phyloP scores from a whole-genome alignment of 331 rosid genomes.

The Erythrophleum ivorense region DNA sequence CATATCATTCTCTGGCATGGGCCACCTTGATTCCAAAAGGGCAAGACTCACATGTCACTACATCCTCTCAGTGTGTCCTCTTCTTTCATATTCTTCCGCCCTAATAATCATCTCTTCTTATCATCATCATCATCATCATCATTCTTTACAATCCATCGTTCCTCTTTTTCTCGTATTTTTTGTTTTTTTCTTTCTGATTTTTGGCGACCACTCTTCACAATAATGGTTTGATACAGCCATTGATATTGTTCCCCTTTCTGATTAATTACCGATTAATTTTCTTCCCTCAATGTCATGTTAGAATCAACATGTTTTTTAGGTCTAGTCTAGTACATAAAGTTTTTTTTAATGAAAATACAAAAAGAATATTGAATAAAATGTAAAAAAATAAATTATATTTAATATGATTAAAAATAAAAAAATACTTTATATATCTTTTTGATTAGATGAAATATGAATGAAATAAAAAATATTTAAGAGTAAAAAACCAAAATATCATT shows the following conservation, averaged over 20 bases:
- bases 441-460: no score
- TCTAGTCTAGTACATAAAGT: no score
- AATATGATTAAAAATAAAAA: no score
- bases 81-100: slow-evolving; percentile 50
- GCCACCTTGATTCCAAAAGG: slow-evolving; percentile 61
- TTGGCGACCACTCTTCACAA: not conserved
- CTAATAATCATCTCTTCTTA: slow-evolving; percentile 43
- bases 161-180: not conserved
- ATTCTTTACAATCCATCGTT: slow-evolving; percentile 1
- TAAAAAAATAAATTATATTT: no score
- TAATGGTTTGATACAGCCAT: not conserved
- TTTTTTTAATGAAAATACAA: no score
- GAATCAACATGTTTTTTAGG: no score
- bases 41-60: slow-evolving; percentile 68
- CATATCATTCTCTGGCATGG: slow-evolving; percentile 74
- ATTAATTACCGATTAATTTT: not conserved
- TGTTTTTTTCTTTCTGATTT: not conserved
- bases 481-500: no score
- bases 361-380: no score
- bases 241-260: not conserved
- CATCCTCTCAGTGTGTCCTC: slow-evolving; percentile 55
- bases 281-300: no score
- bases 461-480: no score
- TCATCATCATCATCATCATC: slow-evolving; percentile 41
- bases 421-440: no score